Base-by-base conservation (phyloP, 2,329 filamentous ascomycete genomes). In the Aspergillus ustus region DNA sequence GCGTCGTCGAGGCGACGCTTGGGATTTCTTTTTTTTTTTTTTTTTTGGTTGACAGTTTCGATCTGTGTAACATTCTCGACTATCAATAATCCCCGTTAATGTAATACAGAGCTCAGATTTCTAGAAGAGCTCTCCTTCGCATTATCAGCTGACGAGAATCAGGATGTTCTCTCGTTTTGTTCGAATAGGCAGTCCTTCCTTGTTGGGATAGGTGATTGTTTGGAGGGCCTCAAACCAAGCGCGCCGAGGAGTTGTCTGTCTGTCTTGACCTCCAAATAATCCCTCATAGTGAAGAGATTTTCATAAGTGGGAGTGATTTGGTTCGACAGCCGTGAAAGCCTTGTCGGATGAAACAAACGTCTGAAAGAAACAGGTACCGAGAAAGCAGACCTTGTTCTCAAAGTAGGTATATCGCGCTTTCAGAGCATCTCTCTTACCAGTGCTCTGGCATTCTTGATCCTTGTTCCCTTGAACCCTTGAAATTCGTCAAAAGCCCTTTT, bases 1-100 rank as follows among this genome's bases (percentile, higher is more conserved):
- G 40, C 34, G 43, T 25, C 28, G 49, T 45, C 34, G 7, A 52
- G 29, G 40, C 31, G 52, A 8, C 20, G 19, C 29, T 61, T 45
- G 43, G 34, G 43, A 28, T 58, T 59, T 63, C 56, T 51, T 51
- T 55, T 62, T 52, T 52, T 44, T 46, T 60, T 56, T 52, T 52
- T 55, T 62, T 52, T 49, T 44, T 40, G 37, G 53, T 34, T 44
- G 57, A n/a, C 37, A 54, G 52, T 51, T 46, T 25, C 63, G 60
- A 65, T 65, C 61, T 59, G 63, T 65, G 59, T 56, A 44, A 65
- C 63, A 63, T 65, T 63, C 60, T 40, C 34, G 50, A 19, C 19
- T 29, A 34, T 52, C 53, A 25, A 56, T 28, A 31, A 56, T 4
- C 20, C 43, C 9, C 9, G 13, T 20, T 13, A 20, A 15, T 25